Evolutionary conservation across 208 protist species (phyloP).

Genomic region (Porcisia hertigi): DNA sequence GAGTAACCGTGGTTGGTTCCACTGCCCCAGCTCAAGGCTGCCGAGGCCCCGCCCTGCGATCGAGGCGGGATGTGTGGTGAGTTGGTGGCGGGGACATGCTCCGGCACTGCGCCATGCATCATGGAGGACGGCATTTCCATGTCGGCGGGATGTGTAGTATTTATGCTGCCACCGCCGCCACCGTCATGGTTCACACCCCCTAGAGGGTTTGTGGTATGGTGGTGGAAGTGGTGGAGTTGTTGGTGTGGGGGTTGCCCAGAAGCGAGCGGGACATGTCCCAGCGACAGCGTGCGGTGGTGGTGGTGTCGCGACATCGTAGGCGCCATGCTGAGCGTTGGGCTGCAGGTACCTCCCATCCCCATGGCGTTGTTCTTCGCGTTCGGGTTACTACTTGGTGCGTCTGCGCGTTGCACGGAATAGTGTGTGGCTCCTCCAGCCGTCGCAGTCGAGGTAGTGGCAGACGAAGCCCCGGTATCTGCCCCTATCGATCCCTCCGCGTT

Average conservation of each 20-base stretch:
- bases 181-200: neutral
- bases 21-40: conserved; percentile 1
- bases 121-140: neutral
- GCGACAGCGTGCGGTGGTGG: neutral
- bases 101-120: neutral
- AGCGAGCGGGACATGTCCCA: neutral
- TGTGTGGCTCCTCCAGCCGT: neutral
- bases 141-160: neutral
- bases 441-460: neutral
- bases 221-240: conserved; percentile 13
- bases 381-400: neutral
- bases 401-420: neutral
- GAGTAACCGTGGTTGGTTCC: neutral
- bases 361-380: neutral
- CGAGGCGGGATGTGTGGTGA: neutral
- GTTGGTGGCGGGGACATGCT: neutral
- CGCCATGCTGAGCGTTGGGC: conserved; percentile 1
- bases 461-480: neutral
- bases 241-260: conserved; percentile 4
- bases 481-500: neutral
- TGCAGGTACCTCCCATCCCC: neutral
- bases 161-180: neutral
- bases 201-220: neutral
- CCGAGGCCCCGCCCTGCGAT: neutral
- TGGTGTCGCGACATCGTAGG: conserved; percentile 12